Evolutionary conservation across 2,329 filamentous ascomycete species (phyloP), one percentile per base, ranked within the genome.

Genomic region (Cryphonectria japonica): DNA sequence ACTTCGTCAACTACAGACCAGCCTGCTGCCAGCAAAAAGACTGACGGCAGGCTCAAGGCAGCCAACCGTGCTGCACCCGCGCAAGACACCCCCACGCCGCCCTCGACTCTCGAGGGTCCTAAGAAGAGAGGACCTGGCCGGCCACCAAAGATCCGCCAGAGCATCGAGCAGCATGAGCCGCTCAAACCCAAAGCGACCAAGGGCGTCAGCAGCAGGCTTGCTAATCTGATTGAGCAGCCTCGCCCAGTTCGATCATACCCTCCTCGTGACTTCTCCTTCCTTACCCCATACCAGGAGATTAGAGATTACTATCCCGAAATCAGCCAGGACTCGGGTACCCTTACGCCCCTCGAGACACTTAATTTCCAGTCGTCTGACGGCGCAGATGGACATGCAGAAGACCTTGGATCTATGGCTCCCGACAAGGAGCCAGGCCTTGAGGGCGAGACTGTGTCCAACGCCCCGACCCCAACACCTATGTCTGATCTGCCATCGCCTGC

Each of bases 391-490:
- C 66, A 34, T 16, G 66, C 57, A 6, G 69, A 73, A n/a, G 69
- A 69, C 32, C 54, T 43, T 22, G 71, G 69, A 6, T 72, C 68
- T 32, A 1, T 72, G n/a, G 70, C 68, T 9, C 41, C 60, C 32
- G 70, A 72, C 8, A 52, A 66, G 29, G 68, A 70, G 13, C 63
- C 70, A 16, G 57, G 57, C 19, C 43, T 68, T 6, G 72, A 72
- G 26, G 67, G 67, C 19, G 73, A 68, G 41, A 75, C 70, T 32
- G 70, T 69, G 0, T 68, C 69, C 57, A 69, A 62, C 59, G 68
- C 65, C 72, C 71, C 14, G n/a, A 70, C 34, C 66, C 73, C 66
- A 73, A 75, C 14, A 46, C 76, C 66, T 64, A 77, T 75, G 75
- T 79, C 78, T 19, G 70, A 72, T 16, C 39, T 66, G 60, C 72